Evolutionary conservation across 2,329 filamentous ascomycete species (phyloP).

Genomic region (Reticulascus tulasneorum): DNA sequence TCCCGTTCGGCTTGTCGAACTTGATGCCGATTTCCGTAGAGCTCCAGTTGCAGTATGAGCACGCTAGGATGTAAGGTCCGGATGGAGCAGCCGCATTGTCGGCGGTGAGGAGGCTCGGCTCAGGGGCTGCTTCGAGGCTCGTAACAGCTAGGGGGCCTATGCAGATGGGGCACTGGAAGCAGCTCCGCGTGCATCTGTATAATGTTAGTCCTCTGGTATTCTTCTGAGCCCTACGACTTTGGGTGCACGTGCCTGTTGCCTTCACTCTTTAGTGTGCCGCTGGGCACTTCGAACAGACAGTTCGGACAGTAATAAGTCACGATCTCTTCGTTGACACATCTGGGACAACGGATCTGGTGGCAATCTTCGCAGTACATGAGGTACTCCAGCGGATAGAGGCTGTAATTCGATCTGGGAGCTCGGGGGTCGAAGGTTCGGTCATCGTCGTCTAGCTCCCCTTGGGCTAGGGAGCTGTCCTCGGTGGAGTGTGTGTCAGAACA

Average conservation of each 20-base stretch:
- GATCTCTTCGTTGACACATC: conserved; percentile 90
- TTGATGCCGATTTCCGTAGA: conserved; percentile 85
- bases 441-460: conserved; percentile 57
- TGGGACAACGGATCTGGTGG: conserved; percentile 88
- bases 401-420: conserved; percentile 80
- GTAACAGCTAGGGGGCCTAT: conserved; percentile 74
- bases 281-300: conserved; percentile 94
- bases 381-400: conserved; percentile 87
- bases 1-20: conserved; percentile 84
- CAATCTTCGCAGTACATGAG: conserved; percentile 97
- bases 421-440: conserved; percentile 83
- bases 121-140: conserved; percentile 57
- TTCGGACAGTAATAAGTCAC: conserved; percentile 93
- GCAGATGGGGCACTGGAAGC: conserved; percentile 91
- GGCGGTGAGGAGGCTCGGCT: conserved; percentile 39
- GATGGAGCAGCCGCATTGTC: conserved; percentile 32
- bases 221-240: background rate
- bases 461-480: conserved; percentile 23
- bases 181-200: conserved; percentile 81
- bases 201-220: conserved; percentile 1
- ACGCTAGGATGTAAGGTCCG: conserved; percentile 72
- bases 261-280: conserved; percentile 86
- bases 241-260: conserved; percentile 70
- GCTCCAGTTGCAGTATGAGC: conserved; percentile 90
- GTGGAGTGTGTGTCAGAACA: conserved; percentile 46